Evolutionary conservation across 192 early-diverging fungal species (phyloP).

Genomic region (Geranomyces variabilis): DNA sequence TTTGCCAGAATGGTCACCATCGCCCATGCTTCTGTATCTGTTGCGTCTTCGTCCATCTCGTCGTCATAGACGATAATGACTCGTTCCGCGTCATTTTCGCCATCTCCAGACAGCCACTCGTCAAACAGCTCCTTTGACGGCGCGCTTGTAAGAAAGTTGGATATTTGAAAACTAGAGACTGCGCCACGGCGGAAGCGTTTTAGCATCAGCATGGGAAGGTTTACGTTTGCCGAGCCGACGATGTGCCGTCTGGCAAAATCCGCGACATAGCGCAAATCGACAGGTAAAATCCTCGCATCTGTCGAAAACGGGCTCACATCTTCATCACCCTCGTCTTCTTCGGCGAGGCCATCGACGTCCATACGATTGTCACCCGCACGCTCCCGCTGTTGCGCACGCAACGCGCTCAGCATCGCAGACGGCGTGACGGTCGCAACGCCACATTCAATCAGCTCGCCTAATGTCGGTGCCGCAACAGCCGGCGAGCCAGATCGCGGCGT

Average conservation of each 20-base stretch:
- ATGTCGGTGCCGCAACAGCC: background rate
- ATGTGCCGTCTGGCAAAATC: slow-evolving; percentile 32
- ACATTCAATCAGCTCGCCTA: slow-evolving; percentile 1
- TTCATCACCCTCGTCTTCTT: background rate
- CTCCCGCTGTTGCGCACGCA: background rate
- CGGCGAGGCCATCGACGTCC: background rate
- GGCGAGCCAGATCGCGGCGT: slow-evolving; percentile 1
- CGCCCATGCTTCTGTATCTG: slow-evolving; percentile 30
- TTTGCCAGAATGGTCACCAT: slow-evolving; percentile 22
- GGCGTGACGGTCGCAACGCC: background rate
- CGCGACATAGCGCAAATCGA: slow-evolving; percentile 38
- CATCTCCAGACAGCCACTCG: slow-evolving; percentile 24
- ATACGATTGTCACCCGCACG: background rate
- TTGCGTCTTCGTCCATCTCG: slow-evolving; percentile 27
- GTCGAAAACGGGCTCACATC: background rate
- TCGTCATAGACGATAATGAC: slow-evolving; percentile 32
- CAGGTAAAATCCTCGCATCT: slow-evolving; percentile 19
- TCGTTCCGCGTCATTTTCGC: background rate
- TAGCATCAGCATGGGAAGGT: slow-evolving; percentile 43
- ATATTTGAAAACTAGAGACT: slow-evolving; percentile 39
- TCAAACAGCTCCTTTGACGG: slow-evolving; percentile 33
- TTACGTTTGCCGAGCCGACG: slow-evolving; percentile 38
- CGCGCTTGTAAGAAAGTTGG: slow-evolving; percentile 38
- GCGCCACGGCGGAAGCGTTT: slow-evolving; percentile 44
- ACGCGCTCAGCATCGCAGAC: background rate